These are phyloP conservation scores for Phanerochaete sordida DNA, from an alignment of 768 basidiomycete species.

Conservation along the genomic window DNA sequence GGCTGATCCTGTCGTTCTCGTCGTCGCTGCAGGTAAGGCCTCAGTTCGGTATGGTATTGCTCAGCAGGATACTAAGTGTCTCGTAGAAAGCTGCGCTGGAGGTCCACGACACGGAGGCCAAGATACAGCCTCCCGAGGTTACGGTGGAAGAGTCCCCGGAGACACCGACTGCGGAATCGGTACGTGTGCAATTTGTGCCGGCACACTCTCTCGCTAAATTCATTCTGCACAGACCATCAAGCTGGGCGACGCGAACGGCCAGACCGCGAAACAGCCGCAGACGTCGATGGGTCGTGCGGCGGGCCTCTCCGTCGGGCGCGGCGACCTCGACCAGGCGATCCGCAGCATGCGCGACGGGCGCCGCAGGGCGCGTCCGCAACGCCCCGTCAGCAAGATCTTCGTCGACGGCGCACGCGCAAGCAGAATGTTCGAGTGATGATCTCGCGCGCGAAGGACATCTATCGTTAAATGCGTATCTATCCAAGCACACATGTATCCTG, in stretches of 20 bases:
- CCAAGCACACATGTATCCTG: background rate
- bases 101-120: conserved; percentile 47
- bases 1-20: conserved; percentile 69
- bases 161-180: conserved; percentile 16
- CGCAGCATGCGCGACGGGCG: conserved; percentile 72
- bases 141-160: conserved; percentile 14
- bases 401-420: conserved; percentile 51
- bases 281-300: conserved; percentile 40
- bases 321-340: conserved; percentile 82
- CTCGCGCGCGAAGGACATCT: conserved; percentile 3
- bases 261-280: conserved; percentile 27
- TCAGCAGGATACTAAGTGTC: background rate
- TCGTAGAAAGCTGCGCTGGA: conserved; percentile 71
- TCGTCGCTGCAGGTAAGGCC: conserved; percentile 59
- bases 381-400: conserved; percentile 79
- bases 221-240: conserved; percentile 40
- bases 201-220: background rate
- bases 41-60: background rate
- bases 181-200: background rate
- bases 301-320: conserved; percentile 62
- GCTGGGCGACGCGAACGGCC: conserved; percentile 18
- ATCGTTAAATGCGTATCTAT: conserved; percentile 8
- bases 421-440: conserved; percentile 25
- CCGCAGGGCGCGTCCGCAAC: conserved; percentile 44
- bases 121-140: conserved; percentile 6